These are phyloP conservation scores for Ogataea henricii DNA, from an alignment of 805 yeast species.

Conservation along the genomic window DNA sequence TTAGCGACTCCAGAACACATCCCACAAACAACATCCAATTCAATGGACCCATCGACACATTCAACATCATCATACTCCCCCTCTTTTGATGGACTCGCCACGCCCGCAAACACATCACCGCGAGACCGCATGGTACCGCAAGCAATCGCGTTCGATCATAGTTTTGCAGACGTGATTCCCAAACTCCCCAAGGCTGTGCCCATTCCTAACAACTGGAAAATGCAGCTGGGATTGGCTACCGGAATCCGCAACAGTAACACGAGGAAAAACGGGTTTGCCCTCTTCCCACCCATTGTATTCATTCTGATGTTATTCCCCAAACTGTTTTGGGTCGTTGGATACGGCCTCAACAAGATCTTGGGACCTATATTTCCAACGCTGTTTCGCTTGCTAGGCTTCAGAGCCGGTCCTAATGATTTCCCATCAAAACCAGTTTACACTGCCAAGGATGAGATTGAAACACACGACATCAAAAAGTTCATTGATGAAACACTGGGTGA, in stretches of 20 bases:
- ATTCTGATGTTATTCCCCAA: constrained; percentile 59
- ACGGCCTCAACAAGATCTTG: constrained; percentile 39
- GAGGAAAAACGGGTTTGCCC: constrained; percentile 3
- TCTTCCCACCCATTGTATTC: constrained; percentile 45
- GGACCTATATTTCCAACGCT: constrained; percentile 39
- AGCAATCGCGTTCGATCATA: constrained; percentile 26
- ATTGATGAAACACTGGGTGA: constrained; percentile 27
- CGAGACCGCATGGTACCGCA: constrained; percentile 15
- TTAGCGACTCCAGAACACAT: constrained; percentile 5
- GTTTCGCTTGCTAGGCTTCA: constrained; percentile 31
- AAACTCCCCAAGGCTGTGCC: constrained; percentile 39
- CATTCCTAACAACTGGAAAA: constrained; percentile 39
- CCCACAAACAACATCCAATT: background rate
- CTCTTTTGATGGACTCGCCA: constrained; percentile 3
- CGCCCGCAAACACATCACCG: constrained; percentile 8
- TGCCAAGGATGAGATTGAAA: constrained; percentile 20
- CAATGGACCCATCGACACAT: background rate
- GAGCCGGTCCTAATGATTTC: constrained; percentile 32
- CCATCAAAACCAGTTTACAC: constrained; percentile 34
- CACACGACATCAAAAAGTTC: constrained; percentile 19
- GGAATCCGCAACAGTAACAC: background rate
- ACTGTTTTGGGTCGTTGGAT: constrained; percentile 43
- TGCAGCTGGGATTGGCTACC: constrained; percentile 32
- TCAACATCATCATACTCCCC: background rate
- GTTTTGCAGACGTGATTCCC: constrained; percentile 32